phyloP scores from a whole-genome alignment of 1,284 basidiomycete genomes.

The Apiotrichum mycotoxinovorans region DNA sequence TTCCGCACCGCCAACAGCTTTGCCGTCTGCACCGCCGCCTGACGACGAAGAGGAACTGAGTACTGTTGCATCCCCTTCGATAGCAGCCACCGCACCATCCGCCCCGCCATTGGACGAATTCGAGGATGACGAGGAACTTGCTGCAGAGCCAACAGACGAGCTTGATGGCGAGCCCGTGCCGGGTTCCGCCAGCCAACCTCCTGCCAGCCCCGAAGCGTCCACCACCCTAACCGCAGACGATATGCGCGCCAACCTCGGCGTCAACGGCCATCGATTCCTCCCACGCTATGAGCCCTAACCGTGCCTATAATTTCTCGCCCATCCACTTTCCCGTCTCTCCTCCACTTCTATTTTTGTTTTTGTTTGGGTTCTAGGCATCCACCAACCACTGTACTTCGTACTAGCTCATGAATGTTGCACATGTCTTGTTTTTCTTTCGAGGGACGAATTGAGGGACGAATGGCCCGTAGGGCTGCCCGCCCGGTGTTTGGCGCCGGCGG shows the following conservation, averaged over 20 bases:
- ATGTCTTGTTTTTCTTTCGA: background rate
- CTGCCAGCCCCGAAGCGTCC: background rate
- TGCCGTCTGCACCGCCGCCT: background rate
- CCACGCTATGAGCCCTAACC: constrained; percentile 15
- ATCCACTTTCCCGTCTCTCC: background rate
- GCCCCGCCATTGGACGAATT: constrained; percentile 18
- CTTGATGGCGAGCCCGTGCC: background rate
- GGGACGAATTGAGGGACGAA: too few species aligned
- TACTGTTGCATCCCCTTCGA: background rate
- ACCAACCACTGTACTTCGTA: constrained; percentile 1
- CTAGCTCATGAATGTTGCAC: constrained; percentile 2
- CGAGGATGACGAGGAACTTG: background rate
- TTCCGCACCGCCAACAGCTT: background rate
- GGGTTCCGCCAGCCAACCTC: background rate
- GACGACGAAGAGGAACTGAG: background rate
- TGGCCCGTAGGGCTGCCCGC: too few species aligned
- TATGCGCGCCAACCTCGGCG: constrained; percentile 10
- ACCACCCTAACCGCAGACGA: background rate
- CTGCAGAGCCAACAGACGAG: background rate
- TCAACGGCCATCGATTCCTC: constrained; percentile 13
- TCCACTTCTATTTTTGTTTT: background rate
- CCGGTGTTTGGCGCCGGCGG: too few species aligned
- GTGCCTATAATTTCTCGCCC: background rate
- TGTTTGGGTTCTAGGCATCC: constrained; percentile 3
- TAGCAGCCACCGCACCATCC: constrained; percentile 10